Percentiles rank a stretch among this genome's conserved stretches.
Conservation (phyloP, 345 rosid genomes). For the Fremontodendron californicum region DNA sequence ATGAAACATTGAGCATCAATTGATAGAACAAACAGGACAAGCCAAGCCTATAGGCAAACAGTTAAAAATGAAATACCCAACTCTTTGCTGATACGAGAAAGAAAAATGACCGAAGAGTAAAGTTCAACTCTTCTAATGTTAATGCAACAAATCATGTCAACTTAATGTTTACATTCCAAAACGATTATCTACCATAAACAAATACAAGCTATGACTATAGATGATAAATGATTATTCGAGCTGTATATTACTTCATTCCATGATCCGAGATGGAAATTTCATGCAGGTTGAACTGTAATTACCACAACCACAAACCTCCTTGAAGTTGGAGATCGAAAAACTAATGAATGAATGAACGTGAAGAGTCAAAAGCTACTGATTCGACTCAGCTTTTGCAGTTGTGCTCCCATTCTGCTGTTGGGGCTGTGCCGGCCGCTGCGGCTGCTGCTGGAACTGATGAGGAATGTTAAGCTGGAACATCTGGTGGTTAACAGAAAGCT, state of each 20-base stretch:
- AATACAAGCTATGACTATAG: background rate
- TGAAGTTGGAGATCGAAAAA: conserved; percentile 24
- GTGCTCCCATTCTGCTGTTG: conserved; percentile 40
- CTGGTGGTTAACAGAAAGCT: conserved; percentile 38
- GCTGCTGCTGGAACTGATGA: conserved; percentile 31
- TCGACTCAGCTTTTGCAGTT: conserved; percentile 47
- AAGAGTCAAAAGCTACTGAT: conserved; percentile 34
- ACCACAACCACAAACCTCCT: conserved; percentile 7
- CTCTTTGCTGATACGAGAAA: background rate
- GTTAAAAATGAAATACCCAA: background rate
- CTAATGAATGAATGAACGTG: conserved; percentile 30
- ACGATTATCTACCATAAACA: conserved; percentile 22
- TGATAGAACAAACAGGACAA: background rate
- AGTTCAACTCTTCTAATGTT: conserved; percentile 23
- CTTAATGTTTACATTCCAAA: conserved; percentile 22
- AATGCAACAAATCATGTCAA: conserved; percentile 19
- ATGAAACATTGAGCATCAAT: background rate
- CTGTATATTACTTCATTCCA: conserved; percentile 24
- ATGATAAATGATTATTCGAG: conserved; percentile 14
- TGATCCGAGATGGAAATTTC: conserved; percentile 20
- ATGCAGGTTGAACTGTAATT: conserved; percentile 15
- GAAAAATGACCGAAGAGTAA: conserved; percentile 7
- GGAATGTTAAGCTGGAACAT: conserved; percentile 44
- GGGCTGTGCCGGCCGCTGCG: conserved; percentile 1
- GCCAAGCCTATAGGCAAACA: background rate